phyloP scores from a whole-genome alignment of 2,329 filamentous ascomycete genomes.

The Colletotrichum agaves region DNA sequence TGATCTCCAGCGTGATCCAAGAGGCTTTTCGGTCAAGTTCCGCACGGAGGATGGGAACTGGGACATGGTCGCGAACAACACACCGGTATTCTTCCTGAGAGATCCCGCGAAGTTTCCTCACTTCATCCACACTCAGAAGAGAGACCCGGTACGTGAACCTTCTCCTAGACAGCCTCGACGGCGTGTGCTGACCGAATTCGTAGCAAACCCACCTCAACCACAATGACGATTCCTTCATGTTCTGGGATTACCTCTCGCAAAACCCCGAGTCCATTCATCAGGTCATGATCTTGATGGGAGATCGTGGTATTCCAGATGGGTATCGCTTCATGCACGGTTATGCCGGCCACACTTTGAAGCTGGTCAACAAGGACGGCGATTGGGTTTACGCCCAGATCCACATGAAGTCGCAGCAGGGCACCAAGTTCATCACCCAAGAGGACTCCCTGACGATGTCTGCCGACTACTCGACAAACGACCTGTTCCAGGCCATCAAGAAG shows the following conservation, averaged over 20 bases:
- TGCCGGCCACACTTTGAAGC: slow-evolving; percentile 59
- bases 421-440: slow-evolving; percentile 53
- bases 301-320: slow-evolving; percentile 60
- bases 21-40: slow-evolving; percentile 63
- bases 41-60: slow-evolving; percentile 44
- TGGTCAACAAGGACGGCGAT: slow-evolving; percentile 56
- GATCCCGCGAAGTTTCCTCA: slow-evolving; percentile 60
- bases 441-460: slow-evolving; percentile 57
- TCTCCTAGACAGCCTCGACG: neutral
- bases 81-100: slow-evolving; percentile 60
- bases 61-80: slow-evolving; percentile 54
- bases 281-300: slow-evolving; percentile 62
- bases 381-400: slow-evolving; percentile 63
- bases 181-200: neutral
- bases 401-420: slow-evolving; percentile 58
- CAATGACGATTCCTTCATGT: slow-evolving; percentile 53
- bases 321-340: slow-evolving; percentile 58
- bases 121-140: slow-evolving; percentile 57
- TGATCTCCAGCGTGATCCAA: slow-evolving; percentile 74
- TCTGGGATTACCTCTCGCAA: slow-evolving; percentile 45
- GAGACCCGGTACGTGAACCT: slow-evolving; percentile 47
- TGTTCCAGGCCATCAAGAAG: slow-evolving; percentile 52
- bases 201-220: slow-evolving; percentile 43
- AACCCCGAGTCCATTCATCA: slow-evolving; percentile 62
- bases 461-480: slow-evolving; percentile 55